Evolutionary conservation across 352 stramenopile genomes (phyloP), one percentile per base, ranked within the genome.

Genomic region (Hyaloperonospora arabidopsidis): DNA sequence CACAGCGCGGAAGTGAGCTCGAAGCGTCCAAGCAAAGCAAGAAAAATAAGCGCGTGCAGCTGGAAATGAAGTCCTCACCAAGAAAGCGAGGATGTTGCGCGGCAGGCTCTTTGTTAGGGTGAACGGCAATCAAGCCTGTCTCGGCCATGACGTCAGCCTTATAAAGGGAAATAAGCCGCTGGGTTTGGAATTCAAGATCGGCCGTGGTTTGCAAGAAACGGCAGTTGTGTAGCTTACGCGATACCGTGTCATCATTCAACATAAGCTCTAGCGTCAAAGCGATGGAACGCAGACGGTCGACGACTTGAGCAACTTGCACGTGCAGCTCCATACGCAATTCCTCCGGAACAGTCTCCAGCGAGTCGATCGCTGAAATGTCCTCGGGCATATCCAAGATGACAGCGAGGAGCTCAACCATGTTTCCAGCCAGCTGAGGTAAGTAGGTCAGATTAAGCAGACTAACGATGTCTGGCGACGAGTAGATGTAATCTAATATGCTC

Each of bases 321-420:
- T 87, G 77, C 15, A 87, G 78, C 17, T 84, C 79, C 45, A 86
- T 70, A 0, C 68, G 73, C 43, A 81, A 46, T 17, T 77, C 68
- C 22, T 87, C 69, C 2, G 69, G 60, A 15, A 58, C 57, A 17
- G 60, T 48, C 12, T 63, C 62, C 14, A 74, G 49, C 1, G 52
- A 29, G 13, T 87, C 77, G 40, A 90, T 73, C 4, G 66, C 50
- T 19, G 66, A 61, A 32, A 88, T 67, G 22, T 89, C 76, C 41
- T 94, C 84, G 0, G 84, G 84, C 59, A 94, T 72, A 56, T 94
- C 84, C 8, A 94, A 59, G 13, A 94, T 83, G 2, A 72, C 70
- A 2, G 76, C 78, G 3, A 94, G 55, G 11, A 94, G 57, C 19
- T 93, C 83, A 0, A 91, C 79, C 13, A 87, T 61, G 39, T 88